Base-by-base conservation (phyloP, 768 basidiomycete species). In the Boletellus sp. region DNA sequence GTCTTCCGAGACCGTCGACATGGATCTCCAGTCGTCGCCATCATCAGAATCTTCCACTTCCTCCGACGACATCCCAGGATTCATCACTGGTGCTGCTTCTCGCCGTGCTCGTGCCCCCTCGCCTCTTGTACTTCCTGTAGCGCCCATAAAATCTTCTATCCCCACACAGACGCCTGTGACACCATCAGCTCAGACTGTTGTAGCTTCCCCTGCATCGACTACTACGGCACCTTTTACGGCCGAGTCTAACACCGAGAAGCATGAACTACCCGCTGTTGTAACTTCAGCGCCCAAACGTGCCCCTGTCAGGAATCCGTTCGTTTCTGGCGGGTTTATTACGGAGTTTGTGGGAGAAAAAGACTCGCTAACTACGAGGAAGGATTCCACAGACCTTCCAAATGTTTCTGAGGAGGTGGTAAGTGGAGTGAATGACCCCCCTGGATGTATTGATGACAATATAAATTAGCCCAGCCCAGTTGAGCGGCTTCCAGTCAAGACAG, bases 321-420 rank as follows among this genome's bases (percentile, higher is more conserved):
- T 79, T 11, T 77, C 77, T 10, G 74, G 70, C n/a, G 77, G 78
- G 17, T 74, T 77, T 40, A 63, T 78, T 49, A 74, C 73, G 13
- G 75, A 75, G 43, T 77, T 78, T 32, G 68, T 68, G 28, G 68
- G 67, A 17, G 56, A 56, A 32, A 60, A 59, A 17, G 58, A 62
- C 12, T 60, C 63, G 5, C 26, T 53, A 13, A 56, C 48, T 8
- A 62, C 48, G 12, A 59, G 24, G 37, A 66, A 62, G 45, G 58
- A 56, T 24, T 54, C 57, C 17, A 42, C 33, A 13, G 66, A 68
- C 10, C 45, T n/a, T 28, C 31, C 19, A 34, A 49, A 48, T n/a
- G 26, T 37, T 20, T 42, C 59, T 34, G 56, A 60, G 10, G 34
- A 50, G 33, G 23, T 22, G 33, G 64, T 65, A 41, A 51, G 64